Evolutionary conservation across 2,329 filamentous ascomycete species (phyloP).

Genomic region (Stylonectria norvegica): DNA sequence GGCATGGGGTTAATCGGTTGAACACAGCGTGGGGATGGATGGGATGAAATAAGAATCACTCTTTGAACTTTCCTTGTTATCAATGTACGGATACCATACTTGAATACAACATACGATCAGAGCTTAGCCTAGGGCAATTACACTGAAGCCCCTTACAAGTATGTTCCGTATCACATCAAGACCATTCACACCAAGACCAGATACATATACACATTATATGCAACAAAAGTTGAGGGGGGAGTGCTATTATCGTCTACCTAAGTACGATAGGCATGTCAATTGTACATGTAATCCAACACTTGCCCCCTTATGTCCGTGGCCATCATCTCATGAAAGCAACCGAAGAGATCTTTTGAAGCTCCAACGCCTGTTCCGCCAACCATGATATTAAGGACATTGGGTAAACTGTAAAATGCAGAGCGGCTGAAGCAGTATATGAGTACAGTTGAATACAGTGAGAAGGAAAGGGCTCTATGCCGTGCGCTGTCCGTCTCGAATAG

Average conservation of each 20-base stretch:
- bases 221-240: constrained; percentile 49
- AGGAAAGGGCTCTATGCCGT: constrained; percentile 35
- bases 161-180: no score
- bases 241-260: constrained; percentile 52
- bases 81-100: neutral
- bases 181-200: neutral
- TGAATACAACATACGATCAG: no score
- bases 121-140: no score
- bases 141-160: no score
- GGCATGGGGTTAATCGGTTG: constrained; percentile 27
- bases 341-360: constrained; percentile 48
- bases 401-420: constrained; percentile 37
- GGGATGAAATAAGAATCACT: constrained; percentile 16
- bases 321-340: constrained; percentile 46
- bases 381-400: constrained; percentile 46
- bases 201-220: neutral
- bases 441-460: constrained; percentile 48
- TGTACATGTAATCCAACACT: constrained; percentile 43
- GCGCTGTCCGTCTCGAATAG: constrained; percentile 33
- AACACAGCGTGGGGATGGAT: constrained; percentile 30
- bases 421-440: constrained; percentile 44
- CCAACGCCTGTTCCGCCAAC: constrained; percentile 49
- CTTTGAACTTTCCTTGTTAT: neutral
- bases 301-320: constrained; percentile 40
- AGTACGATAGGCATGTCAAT: constrained; percentile 41